Conservation (phyloP, 768 basidiomycete genomes). For the Fistulinella prunicolor region DNA sequence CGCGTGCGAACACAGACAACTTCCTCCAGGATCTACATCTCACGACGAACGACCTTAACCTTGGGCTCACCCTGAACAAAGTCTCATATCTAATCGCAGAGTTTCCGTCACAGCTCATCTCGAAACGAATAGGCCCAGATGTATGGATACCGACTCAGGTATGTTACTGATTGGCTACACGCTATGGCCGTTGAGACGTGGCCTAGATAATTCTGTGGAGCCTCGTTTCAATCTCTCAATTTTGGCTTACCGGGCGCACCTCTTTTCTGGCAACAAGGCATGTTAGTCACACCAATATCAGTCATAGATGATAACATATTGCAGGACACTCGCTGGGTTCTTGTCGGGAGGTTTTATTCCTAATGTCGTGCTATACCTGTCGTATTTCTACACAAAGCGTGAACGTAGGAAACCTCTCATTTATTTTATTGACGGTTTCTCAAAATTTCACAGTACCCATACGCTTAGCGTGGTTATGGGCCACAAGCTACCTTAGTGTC, state of each 20-base stretch:
- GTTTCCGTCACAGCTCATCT: slow-evolving; percentile 64
- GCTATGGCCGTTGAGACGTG: background rate
- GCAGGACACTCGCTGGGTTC: slow-evolving; percentile 52
- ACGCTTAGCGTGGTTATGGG: slow-evolving; percentile 70
- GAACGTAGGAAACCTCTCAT: background rate
- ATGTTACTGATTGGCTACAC: background rate
- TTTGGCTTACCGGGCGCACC: slow-evolving; percentile 50
- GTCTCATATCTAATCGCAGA: slow-evolving; percentile 50
- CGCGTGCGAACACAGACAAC: slow-evolving; percentile 68
- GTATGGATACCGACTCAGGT: slow-evolving; percentile 63
- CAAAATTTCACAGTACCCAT: slow-evolving; percentile 2
- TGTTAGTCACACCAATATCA: background rate
- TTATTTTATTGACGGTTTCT: background rate
- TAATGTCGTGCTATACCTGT: slow-evolving; percentile 31
- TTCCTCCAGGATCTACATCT: slow-evolving; percentile 59
- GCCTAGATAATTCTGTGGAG: slow-evolving; percentile 55
- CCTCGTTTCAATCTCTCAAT: slow-evolving; percentile 53
- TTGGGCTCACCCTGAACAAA: slow-evolving; percentile 59
- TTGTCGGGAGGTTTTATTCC: slow-evolving; percentile 66
- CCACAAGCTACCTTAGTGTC: slow-evolving; percentile 51
- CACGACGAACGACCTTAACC: slow-evolving; percentile 62
- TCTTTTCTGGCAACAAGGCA: slow-evolving; percentile 56
- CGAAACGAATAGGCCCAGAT: slow-evolving; percentile 66
- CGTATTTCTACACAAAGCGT: slow-evolving; percentile 2
- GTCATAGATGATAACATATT: background rate